Evolutionary conservation across 2,329 filamentous ascomycete genomes (phyloP).

Genomic region (Penicillium sp.): DNA sequence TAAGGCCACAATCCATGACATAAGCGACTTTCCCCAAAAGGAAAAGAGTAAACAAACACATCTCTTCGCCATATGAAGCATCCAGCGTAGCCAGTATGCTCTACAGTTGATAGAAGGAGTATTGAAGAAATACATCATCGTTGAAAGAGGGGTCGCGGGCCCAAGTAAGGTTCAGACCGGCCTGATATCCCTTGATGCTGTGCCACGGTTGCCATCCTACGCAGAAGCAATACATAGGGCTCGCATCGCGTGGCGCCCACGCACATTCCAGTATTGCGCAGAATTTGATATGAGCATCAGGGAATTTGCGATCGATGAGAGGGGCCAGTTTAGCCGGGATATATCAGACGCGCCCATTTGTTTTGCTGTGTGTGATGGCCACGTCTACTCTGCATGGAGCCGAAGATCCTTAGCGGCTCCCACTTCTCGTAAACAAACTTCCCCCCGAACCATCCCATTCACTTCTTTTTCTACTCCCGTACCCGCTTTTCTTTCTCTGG

Average conservation of each 20-base stretch:
- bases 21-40: constrained; percentile 13
- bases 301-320: background rate
- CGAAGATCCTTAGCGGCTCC: constrained; percentile 25
- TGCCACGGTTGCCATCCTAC: constrained; percentile 9
- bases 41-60: constrained; percentile 34
- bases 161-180: background rate
- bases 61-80: background rate
- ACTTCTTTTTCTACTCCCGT: constrained; percentile 6
- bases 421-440: constrained; percentile 22
- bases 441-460: constrained; percentile 12
- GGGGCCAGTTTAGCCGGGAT: background rate
- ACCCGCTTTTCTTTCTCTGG: constrained; percentile 5
- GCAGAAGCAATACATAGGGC: constrained; percentile 5
- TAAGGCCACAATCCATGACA: background rate
- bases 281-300: background rate
- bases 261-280: constrained; percentile 12
- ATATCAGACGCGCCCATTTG: constrained; percentile 4
- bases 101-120: background rate
- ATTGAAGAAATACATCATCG: background rate
- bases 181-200: constrained; percentile 13
- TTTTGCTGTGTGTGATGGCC: constrained; percentile 19
- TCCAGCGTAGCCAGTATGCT: background rate
- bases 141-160: background rate
- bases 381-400: constrained; percentile 23
- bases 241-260: constrained; percentile 12